These are phyloP conservation scores for Dicorynia guianensis DNA, from an alignment of 306 rosid species.

Conservation along the genomic window DNA sequence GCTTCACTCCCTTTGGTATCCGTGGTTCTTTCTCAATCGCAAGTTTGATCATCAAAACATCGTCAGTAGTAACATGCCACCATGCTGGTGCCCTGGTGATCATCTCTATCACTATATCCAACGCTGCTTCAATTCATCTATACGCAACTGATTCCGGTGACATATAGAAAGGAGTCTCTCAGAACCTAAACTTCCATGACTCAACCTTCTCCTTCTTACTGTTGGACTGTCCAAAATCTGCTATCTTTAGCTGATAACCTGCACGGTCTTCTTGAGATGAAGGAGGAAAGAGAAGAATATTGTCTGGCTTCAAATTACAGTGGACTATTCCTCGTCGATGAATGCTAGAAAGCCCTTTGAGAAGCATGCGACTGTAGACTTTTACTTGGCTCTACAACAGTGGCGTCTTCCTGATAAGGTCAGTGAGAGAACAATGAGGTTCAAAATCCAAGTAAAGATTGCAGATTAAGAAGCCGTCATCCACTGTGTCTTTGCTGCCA, in stretches of 20 bases:
- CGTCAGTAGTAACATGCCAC: not conserved
- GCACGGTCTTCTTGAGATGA: not conserved
- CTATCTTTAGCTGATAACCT: not conserved
- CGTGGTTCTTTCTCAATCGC: not conserved
- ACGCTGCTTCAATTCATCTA: not conserved
- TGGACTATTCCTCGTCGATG: not conserved
- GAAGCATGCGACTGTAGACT: not conserved
- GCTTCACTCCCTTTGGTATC: not conserved
- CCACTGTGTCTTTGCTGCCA: not conserved
- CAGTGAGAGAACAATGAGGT: not conserved
- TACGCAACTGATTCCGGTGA: not conserved
- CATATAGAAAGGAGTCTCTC: constrained; percentile 22
- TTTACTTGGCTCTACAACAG: not conserved
- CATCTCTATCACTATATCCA: constrained; percentile 25
- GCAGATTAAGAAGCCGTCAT: not conserved
- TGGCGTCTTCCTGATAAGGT: not conserved
- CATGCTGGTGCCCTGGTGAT: not conserved
- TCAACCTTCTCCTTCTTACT: not conserved
- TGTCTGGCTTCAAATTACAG: constrained; percentile 19
- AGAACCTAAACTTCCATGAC: not conserved
- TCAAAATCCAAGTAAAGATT: constrained; percentile 21
- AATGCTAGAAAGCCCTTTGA: not conserved
- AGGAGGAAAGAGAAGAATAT: constrained; percentile 3
- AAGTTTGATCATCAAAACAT: not conserved
- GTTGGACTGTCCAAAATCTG: constrained; percentile 10